A percentile compares a stretch with the other conserved stretches of the same genome.
phyloP scores from a whole-genome alignment of 805 yeast species.

The Spathaspora passalidarum region DNA sequence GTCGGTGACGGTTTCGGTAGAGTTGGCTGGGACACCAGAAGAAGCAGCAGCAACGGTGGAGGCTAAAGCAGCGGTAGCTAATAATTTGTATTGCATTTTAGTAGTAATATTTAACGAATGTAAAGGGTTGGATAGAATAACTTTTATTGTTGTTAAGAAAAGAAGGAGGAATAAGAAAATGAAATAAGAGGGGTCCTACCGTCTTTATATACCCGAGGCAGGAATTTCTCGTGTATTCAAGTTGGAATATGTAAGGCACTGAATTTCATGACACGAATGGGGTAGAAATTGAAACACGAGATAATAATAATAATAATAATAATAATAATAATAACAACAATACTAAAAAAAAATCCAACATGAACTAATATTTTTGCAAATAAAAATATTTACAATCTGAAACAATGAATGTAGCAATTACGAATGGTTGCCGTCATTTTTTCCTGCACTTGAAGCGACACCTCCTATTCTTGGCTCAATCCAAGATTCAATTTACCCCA shows the following conservation, averaged over 20 bases:
- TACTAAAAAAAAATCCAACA: too few relatives aligned
- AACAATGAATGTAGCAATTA: neutral
- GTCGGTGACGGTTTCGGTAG: slow-evolving; percentile 23
- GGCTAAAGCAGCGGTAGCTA: slow-evolving; percentile 21
- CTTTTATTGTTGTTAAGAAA: neutral
- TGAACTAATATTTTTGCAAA: too few relatives aligned
- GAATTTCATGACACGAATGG: neutral
- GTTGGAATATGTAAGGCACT: neutral
- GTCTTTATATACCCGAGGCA: neutral
- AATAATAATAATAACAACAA: neutral
- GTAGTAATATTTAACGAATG: slow-evolving; percentile 10
- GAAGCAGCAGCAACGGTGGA: slow-evolving; percentile 15
- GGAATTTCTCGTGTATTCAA: neutral
- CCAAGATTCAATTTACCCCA: neutral
- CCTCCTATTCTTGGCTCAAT: neutral
- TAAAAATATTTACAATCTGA: too few relatives aligned
- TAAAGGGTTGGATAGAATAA: slow-evolving; percentile 5
- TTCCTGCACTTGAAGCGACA: neutral
- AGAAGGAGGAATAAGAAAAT: neutral
- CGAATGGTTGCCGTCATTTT: neutral
- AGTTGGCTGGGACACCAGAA: slow-evolving; percentile 19
- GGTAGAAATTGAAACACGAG: slow-evolving; percentile 1
- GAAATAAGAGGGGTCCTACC: neutral
- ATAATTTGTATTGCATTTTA: slow-evolving; percentile 23
- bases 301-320: neutral